Conservation (phyloP, 1,139 yeast species). For the Groenewaldozyma sp. region DNA sequence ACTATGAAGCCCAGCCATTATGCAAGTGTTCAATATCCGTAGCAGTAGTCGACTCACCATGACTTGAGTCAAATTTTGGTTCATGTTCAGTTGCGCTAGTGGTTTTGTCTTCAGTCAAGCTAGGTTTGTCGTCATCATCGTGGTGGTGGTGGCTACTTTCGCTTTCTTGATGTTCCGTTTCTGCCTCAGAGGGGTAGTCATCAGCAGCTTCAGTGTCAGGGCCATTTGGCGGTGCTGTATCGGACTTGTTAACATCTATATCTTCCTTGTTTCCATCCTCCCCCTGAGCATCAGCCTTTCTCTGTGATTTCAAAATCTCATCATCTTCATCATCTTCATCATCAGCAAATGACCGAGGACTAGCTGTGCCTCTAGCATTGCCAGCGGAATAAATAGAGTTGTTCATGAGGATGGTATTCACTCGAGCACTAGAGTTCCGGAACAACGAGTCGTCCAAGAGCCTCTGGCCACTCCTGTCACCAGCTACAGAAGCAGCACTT, state of each 20-base stretch:
- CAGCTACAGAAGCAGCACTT: too few species aligned
- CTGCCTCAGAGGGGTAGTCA: not conserved
- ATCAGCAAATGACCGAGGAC: too few species aligned
- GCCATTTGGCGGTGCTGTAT: not conserved
- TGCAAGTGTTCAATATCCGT: too few species aligned
- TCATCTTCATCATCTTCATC: not conserved
- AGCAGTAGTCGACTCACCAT: too few species aligned
- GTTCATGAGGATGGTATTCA: too few species aligned
- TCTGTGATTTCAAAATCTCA: not conserved
- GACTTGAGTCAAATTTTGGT: too few species aligned
- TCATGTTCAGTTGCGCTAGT: too few species aligned
- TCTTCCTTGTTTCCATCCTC: not conserved
- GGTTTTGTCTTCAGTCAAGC: not conserved
- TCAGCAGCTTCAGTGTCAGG: slow-evolving; percentile 1
- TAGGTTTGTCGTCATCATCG: not conserved
- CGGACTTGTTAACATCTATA: not conserved
- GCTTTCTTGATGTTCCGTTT: not conserved
- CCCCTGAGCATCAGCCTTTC: not conserved
- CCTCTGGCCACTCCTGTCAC: too few species aligned
- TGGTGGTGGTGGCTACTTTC: not conserved
- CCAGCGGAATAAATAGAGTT: not conserved
- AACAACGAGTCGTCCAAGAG: too few species aligned
- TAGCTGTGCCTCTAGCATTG: too few species aligned
- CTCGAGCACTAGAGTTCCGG: too few species aligned
- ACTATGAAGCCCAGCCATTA: too few species aligned